Base-by-base conservation (phyloP, 177 flowering plant species). In the Vitis hybrid region DNA sequence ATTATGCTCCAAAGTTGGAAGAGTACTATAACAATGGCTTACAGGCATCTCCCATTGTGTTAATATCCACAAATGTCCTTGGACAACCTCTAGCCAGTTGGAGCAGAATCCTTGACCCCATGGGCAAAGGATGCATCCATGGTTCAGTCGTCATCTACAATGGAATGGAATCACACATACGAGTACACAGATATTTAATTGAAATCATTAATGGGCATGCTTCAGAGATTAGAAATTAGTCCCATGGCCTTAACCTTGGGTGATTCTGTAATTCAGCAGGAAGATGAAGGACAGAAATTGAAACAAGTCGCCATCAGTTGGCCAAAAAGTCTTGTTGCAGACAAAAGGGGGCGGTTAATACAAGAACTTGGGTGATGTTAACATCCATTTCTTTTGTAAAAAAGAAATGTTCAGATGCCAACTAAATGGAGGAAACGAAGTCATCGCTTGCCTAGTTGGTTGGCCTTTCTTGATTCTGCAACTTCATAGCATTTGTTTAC, bases 1-100 rank as follows among this genome's bases (percentile, higher is more conserved):
- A 62, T 46, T 71, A 61, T 59, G 55, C 73, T 64, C 64, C 67
- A 50, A 3, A 5, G 54, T 4, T 24, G 21, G 21, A 27, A 11
- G 12, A 9, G 11, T 18, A 18, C 5, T 24, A 58, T 14, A 10
- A 18, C 21, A 58, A 18, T 58, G n/a, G 11, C 11, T 58, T 18
- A 21, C 21, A 58, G 61, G 27, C 27, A 58, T 58, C 27, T 10
- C 21, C 27, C 61, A 17, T 9, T 17, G 61, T 41, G 46, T 41
- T 41, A 41, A 41, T 41, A 41, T 41, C 46, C 46, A 41, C 9
- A 8, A 41, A 41, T 41, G 46, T 41, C 8, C 46, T 41, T 41
- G 46, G 46, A 5, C 46, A 41, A 41, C 46, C 46, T 41, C 46
- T 41, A 41, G 46, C 46, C 46, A 41, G 46, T 41, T 41, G 46